Percentiles rank a stretch among this genome's conserved stretches.
Conservation (phyloP, 2,329 filamentous ascomycete species). For the Claviceps arundinis region DNA sequence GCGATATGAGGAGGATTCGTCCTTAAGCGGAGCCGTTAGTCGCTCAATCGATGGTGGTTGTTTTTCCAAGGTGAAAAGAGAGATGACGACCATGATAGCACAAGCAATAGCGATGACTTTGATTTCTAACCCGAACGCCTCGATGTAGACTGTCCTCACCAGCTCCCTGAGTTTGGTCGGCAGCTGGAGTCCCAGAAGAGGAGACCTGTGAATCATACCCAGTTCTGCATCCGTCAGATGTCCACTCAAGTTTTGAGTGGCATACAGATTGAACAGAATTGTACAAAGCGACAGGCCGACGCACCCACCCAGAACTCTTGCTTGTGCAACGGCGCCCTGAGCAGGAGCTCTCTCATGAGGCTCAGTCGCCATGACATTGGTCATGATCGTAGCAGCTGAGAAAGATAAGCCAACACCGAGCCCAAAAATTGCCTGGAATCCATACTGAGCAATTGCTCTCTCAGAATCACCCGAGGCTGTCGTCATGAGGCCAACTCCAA, state of each 20-base stretch:
- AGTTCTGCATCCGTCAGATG: conserved; percentile 25
- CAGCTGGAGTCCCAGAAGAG: conserved; percentile 24
- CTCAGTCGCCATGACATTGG: conserved; percentile 35
- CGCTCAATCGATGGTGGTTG: conserved; percentile 23
- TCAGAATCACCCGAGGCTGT: conserved; percentile 22
- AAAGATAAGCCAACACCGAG: conserved; percentile 46
- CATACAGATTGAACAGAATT: conserved; percentile 39
- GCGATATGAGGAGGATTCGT: conserved; percentile 15
- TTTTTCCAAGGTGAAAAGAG: conserved; percentile 30
- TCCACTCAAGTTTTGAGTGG: conserved; percentile 23
- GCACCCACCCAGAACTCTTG: conserved; percentile 45
- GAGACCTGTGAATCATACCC: conserved; percentile 30
- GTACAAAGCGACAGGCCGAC: conserved; percentile 45
- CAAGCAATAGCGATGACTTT: conserved; percentile 32
- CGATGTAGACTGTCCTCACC: conserved; percentile 29
- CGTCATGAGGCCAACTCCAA: conserved; percentile 38
- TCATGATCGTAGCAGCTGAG: conserved; percentile 43
- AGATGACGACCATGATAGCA: conserved; percentile 28
- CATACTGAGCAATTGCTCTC: conserved; percentile 32
- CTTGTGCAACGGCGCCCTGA: conserved; percentile 46
- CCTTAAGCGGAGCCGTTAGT: conserved; percentile 17
- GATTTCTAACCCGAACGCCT: conserved; percentile 32
- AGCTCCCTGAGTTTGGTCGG: conserved; percentile 18
- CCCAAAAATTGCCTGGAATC: conserved; percentile 42
- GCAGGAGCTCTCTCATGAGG: conserved; percentile 40